Base-by-base conservation (phyloP, 345 rosid genomes). In the Dipteronia dyeriana region DNA sequence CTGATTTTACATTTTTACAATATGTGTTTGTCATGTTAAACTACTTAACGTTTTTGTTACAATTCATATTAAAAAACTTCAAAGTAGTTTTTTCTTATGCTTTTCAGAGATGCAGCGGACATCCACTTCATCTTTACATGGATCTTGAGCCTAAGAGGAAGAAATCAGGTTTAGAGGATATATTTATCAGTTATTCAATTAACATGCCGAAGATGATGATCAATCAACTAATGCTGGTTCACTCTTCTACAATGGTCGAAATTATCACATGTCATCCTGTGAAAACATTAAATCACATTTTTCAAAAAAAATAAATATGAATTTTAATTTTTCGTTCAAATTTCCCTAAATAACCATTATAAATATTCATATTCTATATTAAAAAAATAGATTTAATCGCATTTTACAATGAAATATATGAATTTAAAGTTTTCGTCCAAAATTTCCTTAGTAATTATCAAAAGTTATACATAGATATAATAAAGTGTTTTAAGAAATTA, bases 81-180 rank as follows among this genome's bases (percentile, higher is more conserved):
- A 39, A 22, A 66, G 38, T 54, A 45, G 63, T 29, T 79, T 60
- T 47, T 80, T 68, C 22, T 66, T 71, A 38, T 61, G 62, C 51
- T 70, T 81, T 25, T 51, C 70, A 95, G 99, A 91, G 99, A 81
- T 88, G 75, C 61, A 83, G 67, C 14, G 93, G 97, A 57, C 96
- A 88, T 51, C 99, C 98, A 19, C 90, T 91, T 53, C 98, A 94
- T 23, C 94, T 91, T 64, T 95, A 91, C 81, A 91, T 95, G 99
- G 98, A 95, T 76, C 94, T 95, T 60, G 99, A 95, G 68, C 93
- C 96, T 9, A 93, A 94, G 66, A 87, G 99, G 79, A 95, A 71
- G 79, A 87, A 89, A 63, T 88, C 97, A n/a, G 98, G 97, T 68
- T 75, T 51, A 66, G 97, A 93, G 80, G 99, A 95, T 86, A 70